Evolutionary conservation across 169 alveolate species (phyloP), one percentile per base, ranked within the genome.

Genomic region (Eimeria sp.): DNA sequence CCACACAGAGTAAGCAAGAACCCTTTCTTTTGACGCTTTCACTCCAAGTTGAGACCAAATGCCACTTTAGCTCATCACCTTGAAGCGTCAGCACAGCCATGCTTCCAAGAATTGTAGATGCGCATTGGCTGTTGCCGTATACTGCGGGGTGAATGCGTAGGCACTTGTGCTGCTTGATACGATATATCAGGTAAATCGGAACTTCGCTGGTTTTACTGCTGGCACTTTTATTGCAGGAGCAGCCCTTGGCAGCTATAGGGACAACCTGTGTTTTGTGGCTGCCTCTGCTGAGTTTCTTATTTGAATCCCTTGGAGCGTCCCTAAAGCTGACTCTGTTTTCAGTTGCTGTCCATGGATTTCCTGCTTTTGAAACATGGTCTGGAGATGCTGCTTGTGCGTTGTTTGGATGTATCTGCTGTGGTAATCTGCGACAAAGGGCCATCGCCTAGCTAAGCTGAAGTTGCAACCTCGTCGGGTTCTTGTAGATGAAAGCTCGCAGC

Each of bases 391-490:
- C n/a, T 30, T 34, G n/a, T 10, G 47, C 22, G 67, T 27, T 20
- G 88, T 47, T 78, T 14, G 20, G 88, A 25, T 49, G 10, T n/a
- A 11, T 25, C 43, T 78, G 88, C 45, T 47, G 47, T 9, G 25
- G 34, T 10, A 11, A n/a, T 51, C 47, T 78, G 45, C n/a, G 67
- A 54, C 88, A 34, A 49, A 87, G 93, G 93, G 93, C 6, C 82
- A 87, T 63, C 93, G 93, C 16, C 65, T 87, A 51, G 58, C 78
- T n/a, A 43, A 43, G 20, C 61, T 87, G 22, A 63, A 63, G 45
- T 34, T 87, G 82, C 82, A 72, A n/a, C 93, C 93, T 63, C 83
- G 83, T 13, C 93, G 93, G 47, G 83, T 87, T 58, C 93, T 87
- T 30, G 93, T 87, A 30, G 93, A 87, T 63, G 93, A 87, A 40